phyloP scores from a whole-genome alignment of 2,329 filamentous ascomycete genomes.

The Scopulariopsis brevicaulis region DNA sequence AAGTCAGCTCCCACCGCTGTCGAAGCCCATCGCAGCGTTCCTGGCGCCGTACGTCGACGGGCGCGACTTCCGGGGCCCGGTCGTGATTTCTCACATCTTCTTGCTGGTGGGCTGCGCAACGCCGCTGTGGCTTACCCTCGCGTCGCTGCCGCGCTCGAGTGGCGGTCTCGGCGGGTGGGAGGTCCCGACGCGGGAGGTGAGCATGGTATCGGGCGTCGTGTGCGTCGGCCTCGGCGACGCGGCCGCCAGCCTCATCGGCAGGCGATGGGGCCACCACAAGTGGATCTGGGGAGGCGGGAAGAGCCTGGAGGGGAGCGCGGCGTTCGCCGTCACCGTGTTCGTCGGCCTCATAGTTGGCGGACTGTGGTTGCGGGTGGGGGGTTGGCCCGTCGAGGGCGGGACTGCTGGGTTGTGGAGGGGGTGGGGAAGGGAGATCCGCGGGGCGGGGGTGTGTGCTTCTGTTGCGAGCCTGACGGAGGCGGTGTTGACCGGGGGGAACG shows the following conservation, averaged over 20 bases:
- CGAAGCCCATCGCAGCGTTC: conserved; percentile 75
- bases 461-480: conserved; percentile 89
- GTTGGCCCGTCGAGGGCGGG: conserved; percentile 50
- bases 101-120: conserved; percentile 90
- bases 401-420: neutral
- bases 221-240: conserved; percentile 95
- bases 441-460: conserved; percentile 60
- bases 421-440: conserved; percentile 35
- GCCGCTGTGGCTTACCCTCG: conserved; percentile 81
- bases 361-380: conserved; percentile 64
- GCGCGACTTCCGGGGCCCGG: conserved; percentile 80
- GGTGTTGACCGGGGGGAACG: conserved; percentile 90
- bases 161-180: conserved; percentile 63
- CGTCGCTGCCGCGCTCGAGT: conserved; percentile 49
- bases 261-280: conserved; percentile 75
- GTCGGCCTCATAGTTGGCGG: conserved; percentile 59
- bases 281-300: conserved; percentile 98
- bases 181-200: conserved; percentile 59
- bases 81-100: conserved; percentile 94
- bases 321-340: conserved; percentile 74
- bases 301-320: conserved; percentile 76
- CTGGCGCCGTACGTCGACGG: conserved; percentile 92
- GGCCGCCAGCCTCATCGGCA: conserved; percentile 79
- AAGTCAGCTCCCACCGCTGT: conserved; percentile 82
- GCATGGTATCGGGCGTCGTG: conserved; percentile 85